Evolutionary conservation across 2,329 filamentous ascomycete species (phyloP), one percentile per base, ranked within the genome.

Genomic region (Fusarium zealandicum): DNA sequence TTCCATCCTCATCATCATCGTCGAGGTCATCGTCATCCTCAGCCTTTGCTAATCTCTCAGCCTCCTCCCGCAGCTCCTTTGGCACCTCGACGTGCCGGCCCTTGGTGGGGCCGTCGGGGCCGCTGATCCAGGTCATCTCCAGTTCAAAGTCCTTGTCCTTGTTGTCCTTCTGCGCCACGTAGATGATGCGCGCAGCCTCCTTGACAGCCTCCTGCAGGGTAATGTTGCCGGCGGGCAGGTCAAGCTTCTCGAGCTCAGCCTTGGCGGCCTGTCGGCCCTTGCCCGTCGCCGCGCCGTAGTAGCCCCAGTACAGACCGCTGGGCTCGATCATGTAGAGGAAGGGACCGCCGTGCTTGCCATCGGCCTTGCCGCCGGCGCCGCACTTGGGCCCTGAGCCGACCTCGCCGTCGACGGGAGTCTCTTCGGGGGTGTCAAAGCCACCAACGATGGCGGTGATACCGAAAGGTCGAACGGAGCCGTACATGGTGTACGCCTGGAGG

Each of bases 71-170:
- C 68, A 99, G 76, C 64, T 92, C 90, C 80, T 91, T 93, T 51
- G 95, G 95, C 53, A 99, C 95, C 76, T 96, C 92, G 76, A 93
- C 84, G 73, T 99, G 95, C 69, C 88, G 86, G 60, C 95, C 95
- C 80, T 96, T 93, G 59, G 93, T 98, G 30, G 93, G 92, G 5
- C 93, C 93, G 63, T 90, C 85, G 40, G 87, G 76, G 46, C 83
- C 85, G 76, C 92, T 97, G 75, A 98, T 90, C 95, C 95, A 99
- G 54, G 91, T 96, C 92, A 99, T 96, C 81, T 99, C 95, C 55
- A 99, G 82, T 85, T 99, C 95, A 71, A 98, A 99, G 64, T 98
- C 95, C 82, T 99, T 99, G 79, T 98, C 95, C 81, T 98, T 98
- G 82, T 93, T 98, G 76, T 99, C 95, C 75, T 98, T 95, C 73